Evolutionary conservation across 2,329 filamentous ascomycete genomes (phyloP), one percentile per base, ranked within the genome.

Genomic region (Alternaria arborescens): DNA sequence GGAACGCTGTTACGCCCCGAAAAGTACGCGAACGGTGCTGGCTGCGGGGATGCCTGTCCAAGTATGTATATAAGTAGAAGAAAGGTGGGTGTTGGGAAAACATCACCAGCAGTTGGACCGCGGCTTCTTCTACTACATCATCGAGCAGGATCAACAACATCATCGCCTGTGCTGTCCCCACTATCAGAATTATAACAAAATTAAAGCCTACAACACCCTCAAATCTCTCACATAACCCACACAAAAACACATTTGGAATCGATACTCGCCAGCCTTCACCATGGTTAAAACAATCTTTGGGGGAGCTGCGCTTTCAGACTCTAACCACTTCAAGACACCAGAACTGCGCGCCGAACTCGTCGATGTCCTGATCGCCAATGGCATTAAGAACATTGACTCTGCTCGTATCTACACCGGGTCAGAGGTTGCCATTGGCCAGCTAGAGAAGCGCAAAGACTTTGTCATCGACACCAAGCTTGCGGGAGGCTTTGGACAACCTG

Each of bases 381-480:
- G 71, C 53, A 71, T 80, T 47, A 71, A 71, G 12, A 76, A 64
- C 44, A 72, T 82, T 50, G 81, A 82, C 69, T 79, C 80, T 0
- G 80, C 81, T 0, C 74, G 77, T 18, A 61, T 79, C 5, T 84
- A 85, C 61, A 69, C 69, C 10, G 70, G 78, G 24, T 81, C 78
- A 24, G 82, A 85, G 64, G 70, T 72, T 28, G 69, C 75, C 16
- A 76, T 85, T 0, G 82, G 83, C 50, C 59, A 77, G 18, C 63
- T 74, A 32, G 71, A 77, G 4, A 81, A 79, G 14, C 76, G 77
- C 34, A 73, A 79, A 2, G 67, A 75, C 34, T 84, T 84, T 70
- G 72, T 65, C 38, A 77, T 85, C 65, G 81, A 83, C 70, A 84
- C 82, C 48, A 84, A 85, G 63, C 72, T 79, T 34, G 61, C 67